These are phyloP conservation scores for Sporothrix pseudoabietina DNA, from an alignment of 2,329 filamentous ascomycete genomes.

Conservation along the genomic window DNA sequence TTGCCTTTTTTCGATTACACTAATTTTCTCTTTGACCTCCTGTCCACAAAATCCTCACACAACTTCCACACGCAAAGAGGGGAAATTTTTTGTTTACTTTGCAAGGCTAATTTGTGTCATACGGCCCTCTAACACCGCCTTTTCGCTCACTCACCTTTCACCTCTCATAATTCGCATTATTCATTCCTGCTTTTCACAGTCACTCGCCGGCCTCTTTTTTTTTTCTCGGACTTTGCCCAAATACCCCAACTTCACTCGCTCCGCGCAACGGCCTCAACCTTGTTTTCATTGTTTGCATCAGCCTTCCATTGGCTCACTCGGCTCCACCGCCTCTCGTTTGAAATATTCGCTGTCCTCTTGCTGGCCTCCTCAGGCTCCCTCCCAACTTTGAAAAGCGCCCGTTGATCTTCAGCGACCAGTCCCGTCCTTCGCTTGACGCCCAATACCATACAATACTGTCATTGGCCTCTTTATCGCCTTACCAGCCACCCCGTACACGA, in stretches of 20 bases:
- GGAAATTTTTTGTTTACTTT: constrained; percentile 28
- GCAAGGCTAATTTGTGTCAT: constrained; percentile 6
- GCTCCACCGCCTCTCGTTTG: neutral
- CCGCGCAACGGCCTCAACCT: neutral
- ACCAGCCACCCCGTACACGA: constrained; percentile 14
- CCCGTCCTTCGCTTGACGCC: neutral
- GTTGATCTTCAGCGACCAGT: neutral
- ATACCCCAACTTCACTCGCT: neutral
- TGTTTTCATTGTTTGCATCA: neutral
- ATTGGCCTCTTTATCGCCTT: constrained; percentile 9
- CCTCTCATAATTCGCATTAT: neutral
- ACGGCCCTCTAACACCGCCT: neutral
- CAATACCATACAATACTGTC: neutral
- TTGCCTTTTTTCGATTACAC: neutral
- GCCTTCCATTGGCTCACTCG: constrained; percentile 21
- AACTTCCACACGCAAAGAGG: neutral
- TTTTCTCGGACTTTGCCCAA: neutral
- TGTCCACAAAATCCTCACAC: neutral
- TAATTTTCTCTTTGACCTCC: neutral
- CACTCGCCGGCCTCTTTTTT: neutral
- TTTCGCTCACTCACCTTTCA: neutral
- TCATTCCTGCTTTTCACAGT: neutral
- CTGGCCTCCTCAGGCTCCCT: neutral
- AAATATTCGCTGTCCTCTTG: neutral
- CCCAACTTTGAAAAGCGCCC: neutral